phyloP scores from a whole-genome alignment of 139 green algal species.

The Dunaliella primolecta region DNA sequence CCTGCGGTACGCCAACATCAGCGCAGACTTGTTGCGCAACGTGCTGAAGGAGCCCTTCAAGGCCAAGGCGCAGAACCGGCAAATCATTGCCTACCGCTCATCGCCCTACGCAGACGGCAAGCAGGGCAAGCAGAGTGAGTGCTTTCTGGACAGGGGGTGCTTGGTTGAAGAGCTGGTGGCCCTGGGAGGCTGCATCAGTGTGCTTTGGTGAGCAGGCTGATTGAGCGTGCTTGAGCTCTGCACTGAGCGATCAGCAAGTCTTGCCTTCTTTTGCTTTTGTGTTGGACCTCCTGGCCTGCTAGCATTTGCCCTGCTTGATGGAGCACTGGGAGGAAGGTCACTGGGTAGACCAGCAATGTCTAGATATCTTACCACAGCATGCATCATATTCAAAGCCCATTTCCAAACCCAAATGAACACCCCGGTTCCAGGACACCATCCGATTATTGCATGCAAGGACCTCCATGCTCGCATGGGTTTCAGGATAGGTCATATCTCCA shows the following conservation, averaged over 20 bases:
- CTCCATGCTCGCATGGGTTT: neutral
- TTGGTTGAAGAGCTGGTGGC: neutral
- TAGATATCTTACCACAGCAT: too few species aligned
- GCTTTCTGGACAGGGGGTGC: neutral
- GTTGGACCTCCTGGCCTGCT: too few species aligned
- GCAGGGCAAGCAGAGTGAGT: constrained; percentile 29
- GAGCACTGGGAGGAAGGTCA: too few species aligned
- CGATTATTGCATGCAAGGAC: neutral
- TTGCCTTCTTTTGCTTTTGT: too few species aligned
- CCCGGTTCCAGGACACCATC: too few species aligned
- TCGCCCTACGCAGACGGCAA: constrained; percentile 43
- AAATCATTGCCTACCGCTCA: constrained; percentile 45
- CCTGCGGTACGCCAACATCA: constrained; percentile 59
- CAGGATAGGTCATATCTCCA: neutral
- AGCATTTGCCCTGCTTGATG: too few species aligned
- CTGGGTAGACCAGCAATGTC: too few species aligned
- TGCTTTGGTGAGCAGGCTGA: neutral
- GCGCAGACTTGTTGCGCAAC: constrained; percentile 51
- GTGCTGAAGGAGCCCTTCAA: constrained; percentile 68
- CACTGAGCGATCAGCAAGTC: neutral
- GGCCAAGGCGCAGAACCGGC: constrained; percentile 42
- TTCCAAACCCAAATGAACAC: neutral
- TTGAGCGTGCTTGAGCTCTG: neutral
- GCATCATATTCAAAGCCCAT: neutral
- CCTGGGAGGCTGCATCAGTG: neutral